Evolutionary conservation across 805 yeast species (phyloP).

Genomic region (Yamadazyma paraphyllophila): DNA sequence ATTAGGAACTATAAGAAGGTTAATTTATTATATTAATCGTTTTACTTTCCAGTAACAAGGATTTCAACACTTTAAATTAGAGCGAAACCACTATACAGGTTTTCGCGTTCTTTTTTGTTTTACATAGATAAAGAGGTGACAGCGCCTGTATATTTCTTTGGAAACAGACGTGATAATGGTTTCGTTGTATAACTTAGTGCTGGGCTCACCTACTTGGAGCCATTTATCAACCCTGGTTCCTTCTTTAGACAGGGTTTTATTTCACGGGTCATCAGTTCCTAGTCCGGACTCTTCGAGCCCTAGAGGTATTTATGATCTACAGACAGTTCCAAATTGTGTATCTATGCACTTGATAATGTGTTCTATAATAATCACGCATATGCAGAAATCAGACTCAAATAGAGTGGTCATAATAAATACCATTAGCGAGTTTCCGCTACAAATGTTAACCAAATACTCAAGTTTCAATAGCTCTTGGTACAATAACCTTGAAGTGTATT

Average conservation of each 20-base stretch:
- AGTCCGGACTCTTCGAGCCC: slow-evolving; percentile 2
- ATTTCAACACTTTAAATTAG: slow-evolving; percentile 1
- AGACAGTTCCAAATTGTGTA: slow-evolving; percentile 32
- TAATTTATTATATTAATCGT: neutral
- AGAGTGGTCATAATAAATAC: slow-evolving; percentile 32
- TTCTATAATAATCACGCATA: slow-evolving; percentile 29
- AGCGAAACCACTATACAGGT: neutral
- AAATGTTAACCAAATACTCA: slow-evolving; percentile 19
- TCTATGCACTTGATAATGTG: slow-evolving; percentile 20
- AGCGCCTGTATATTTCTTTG: no score
- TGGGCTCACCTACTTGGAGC: slow-evolving; percentile 20
- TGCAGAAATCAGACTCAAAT: slow-evolving; percentile 14
- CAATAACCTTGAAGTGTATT: slow-evolving; percentile 4
- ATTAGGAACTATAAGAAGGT: neutral
- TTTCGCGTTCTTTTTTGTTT: neutral
- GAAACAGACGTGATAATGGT: slow-evolving; percentile 22
- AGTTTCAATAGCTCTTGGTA: slow-evolving; percentile 22
- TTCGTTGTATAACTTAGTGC: slow-evolving; percentile 28
- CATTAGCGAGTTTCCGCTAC: slow-evolving; percentile 29
- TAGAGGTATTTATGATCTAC: slow-evolving; percentile 33
- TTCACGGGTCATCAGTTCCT: neutral
- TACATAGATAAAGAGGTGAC: neutral
- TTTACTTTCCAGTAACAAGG: neutral
- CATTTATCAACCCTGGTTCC: slow-evolving; percentile 29
- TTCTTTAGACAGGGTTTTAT: slow-evolving; percentile 26